A percentile compares a stretch with the other conserved stretches of the same genome.
Conservation (phyloP, 805 yeast genomes). For the Nakazawaea ishiwadae region DNA sequence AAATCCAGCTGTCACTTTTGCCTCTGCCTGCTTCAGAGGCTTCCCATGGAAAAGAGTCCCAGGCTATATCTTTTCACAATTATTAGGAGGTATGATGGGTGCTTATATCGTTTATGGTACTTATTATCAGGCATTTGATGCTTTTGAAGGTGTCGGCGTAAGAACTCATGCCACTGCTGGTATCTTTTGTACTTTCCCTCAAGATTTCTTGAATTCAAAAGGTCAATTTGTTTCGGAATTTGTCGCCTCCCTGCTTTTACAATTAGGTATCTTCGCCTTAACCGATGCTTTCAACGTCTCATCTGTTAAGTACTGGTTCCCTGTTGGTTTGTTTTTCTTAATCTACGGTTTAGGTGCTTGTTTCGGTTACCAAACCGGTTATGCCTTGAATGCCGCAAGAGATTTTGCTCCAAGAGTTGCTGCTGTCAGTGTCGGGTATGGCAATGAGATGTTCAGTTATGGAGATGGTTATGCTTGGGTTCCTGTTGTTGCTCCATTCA, state of each 20-base stretch:
- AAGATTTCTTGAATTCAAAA: constrained; percentile 30
- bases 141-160: constrained; percentile 29
- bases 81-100: constrained; percentile 45
- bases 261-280: constrained; percentile 43
- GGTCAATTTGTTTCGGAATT: constrained; percentile 46
- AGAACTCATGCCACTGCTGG: constrained; percentile 34
- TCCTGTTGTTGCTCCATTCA: constrained; percentile 44
- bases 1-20: constrained; percentile 48
- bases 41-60: constrained; percentile 47
- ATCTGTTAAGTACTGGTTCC: constrained; percentile 40
- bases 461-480: constrained; percentile 48
- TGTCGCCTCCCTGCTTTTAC: constrained; percentile 38
- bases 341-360: constrained; percentile 43
- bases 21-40: constrained; percentile 43
- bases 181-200: constrained; percentile 43
- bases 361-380: constrained; percentile 49
- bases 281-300: constrained; percentile 44
- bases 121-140: constrained; percentile 34
- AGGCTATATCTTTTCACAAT: constrained; percentile 40
- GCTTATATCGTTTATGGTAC: constrained; percentile 41
- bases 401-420: constrained; percentile 53
- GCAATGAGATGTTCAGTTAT: constrained; percentile 31
- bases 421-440: constrained; percentile 42
- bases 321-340: constrained; percentile 40
- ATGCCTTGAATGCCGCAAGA: constrained; percentile 50